phyloP scores from a whole-genome alignment of 177 flowering plant species.

The Vitis hybrid region DNA sequence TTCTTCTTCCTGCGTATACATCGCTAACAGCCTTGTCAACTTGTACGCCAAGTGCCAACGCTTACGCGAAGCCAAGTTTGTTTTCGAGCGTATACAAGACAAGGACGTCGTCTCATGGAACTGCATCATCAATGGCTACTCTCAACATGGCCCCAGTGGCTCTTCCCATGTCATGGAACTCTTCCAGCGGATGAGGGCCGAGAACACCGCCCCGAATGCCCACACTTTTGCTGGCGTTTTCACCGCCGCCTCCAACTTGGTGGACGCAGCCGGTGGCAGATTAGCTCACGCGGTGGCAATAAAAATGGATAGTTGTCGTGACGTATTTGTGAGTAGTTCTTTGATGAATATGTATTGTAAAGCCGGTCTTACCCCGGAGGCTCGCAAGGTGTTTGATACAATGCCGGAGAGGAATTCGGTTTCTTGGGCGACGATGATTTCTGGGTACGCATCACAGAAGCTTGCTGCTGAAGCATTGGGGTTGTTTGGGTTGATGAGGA shows the following conservation, averaged over 20 bases:
- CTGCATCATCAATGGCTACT: slow-evolving; percentile 58
- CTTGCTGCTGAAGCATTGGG: slow-evolving; percentile 44
- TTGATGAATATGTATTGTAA: slow-evolving; percentile 69
- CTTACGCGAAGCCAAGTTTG: slow-evolving; percentile 39
- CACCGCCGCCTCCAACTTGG: slow-evolving; percentile 43
- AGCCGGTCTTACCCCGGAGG: slow-evolving; percentile 46
- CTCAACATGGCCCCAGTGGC: slow-evolving; percentile 31
- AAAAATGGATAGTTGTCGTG: slow-evolving; percentile 34
- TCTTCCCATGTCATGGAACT: slow-evolving; percentile 40
- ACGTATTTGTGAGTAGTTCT: slow-evolving; percentile 74
- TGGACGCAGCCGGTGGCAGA: slow-evolving; percentile 29
- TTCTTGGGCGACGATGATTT: slow-evolving; percentile 79
- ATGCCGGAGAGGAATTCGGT: slow-evolving; percentile 72
- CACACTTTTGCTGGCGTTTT: slow-evolving; percentile 75
- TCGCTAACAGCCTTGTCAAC: slow-evolving; percentile 63
- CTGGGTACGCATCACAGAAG: slow-evolving; percentile 64
- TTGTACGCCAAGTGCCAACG: slow-evolving; percentile 66
- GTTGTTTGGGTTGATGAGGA: slow-evolving; percentile 48
- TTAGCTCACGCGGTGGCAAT: slow-evolving; percentile 61
- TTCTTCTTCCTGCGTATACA: slow-evolving; percentile 25
- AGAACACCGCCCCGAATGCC: slow-evolving; percentile 45
- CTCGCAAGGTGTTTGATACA: slow-evolving; percentile 60
- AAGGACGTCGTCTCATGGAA: slow-evolving; percentile 73
- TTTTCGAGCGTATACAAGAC: slow-evolving; percentile 42
- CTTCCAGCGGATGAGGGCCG: slow-evolving; percentile 54